Evolutionary conservation across 768 basidiomycete genomes (phyloP).

Genomic region (Epithele typhae): DNA sequence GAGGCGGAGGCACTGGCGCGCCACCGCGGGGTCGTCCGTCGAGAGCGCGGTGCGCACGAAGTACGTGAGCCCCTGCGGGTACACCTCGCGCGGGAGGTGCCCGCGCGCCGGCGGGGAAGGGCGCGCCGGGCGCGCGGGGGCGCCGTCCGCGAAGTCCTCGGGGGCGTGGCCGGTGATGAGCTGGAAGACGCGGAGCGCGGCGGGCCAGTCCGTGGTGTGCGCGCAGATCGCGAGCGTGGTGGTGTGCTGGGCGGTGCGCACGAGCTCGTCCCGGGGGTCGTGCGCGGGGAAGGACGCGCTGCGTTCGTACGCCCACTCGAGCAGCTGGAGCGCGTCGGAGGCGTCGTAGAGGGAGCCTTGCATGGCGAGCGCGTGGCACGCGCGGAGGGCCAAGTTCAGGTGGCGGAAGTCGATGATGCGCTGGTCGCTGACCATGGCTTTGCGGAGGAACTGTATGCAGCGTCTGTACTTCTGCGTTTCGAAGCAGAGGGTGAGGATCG

Average conservation of each 20-base stretch:
- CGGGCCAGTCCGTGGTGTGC: constrained; percentile 59
- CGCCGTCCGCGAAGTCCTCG: constrained; percentile 17
- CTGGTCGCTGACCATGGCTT: constrained; percentile 46
- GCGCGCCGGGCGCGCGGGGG: constrained; percentile 21
- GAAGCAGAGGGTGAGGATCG: constrained; percentile 55
- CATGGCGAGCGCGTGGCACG: constrained; percentile 39
- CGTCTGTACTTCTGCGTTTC: constrained; percentile 40
- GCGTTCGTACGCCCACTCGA: constrained; percentile 68
- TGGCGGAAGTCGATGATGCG: constrained; percentile 48
- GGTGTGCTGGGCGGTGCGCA: constrained; percentile 37
- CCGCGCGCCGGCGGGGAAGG: not conserved
- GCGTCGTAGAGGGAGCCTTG: constrained; percentile 38
- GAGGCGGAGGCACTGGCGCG: constrained; percentile 61
- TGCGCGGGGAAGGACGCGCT: constrained; percentile 32
- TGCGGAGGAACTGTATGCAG: constrained; percentile 54
- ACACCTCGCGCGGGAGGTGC: constrained; percentile 29
- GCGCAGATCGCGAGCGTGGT: constrained; percentile 69
- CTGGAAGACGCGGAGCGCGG: constrained; percentile 54
- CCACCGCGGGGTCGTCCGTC: constrained; percentile 43
- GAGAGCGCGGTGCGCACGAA: constrained; percentile 57
- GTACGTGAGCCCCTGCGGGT: constrained; percentile 50
- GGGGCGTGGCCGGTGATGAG: constrained; percentile 62
- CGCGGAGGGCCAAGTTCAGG: constrained; percentile 57
- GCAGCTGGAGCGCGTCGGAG: constrained; percentile 46
- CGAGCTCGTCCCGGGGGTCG: constrained; percentile 30